A percentile compares a stretch with the other conserved stretches of the same genome.
phyloP scores from a whole-genome alignment of 2,329 filamentous ascomycete genomes.

The Tothia fuscella region DNA sequence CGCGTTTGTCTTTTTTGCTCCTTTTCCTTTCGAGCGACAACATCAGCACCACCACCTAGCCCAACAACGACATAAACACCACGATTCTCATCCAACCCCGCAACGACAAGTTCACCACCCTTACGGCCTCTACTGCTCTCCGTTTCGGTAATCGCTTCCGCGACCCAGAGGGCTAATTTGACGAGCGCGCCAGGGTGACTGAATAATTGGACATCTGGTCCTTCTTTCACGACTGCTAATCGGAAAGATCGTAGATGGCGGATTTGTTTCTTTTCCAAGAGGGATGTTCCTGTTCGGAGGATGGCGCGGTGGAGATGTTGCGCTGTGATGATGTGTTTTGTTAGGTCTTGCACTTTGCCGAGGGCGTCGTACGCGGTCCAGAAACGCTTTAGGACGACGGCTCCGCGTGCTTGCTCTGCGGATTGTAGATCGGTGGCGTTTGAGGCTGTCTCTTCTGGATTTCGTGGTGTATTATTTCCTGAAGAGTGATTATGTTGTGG shows the following conservation, averaged over 20 bases:
- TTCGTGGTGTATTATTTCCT: constrained; percentile 2
- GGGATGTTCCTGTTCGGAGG: constrained; percentile 76
- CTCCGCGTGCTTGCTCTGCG: constrained; percentile 14
- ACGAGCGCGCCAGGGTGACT: constrained; percentile 85
- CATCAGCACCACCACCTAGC: constrained; percentile 74
- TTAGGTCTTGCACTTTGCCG: constrained; percentile 52
- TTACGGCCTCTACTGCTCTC: constrained; percentile 46
- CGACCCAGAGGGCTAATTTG: constrained; percentile 88
- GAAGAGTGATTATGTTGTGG: too few species aligned
- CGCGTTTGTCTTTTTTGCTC: constrained; percentile 56
- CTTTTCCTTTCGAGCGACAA: constrained; percentile 48
- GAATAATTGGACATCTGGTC: constrained; percentile 82
- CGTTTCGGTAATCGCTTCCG: constrained; percentile 80
- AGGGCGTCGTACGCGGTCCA: constrained; percentile 49
- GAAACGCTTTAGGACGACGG: constrained; percentile 37
- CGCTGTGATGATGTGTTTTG: constrained; percentile 65
- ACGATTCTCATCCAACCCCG: constrained; percentile 73
- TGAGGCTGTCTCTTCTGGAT: background rate
- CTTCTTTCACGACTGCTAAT: constrained; percentile 91
- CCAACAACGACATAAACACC: constrained; percentile 90
- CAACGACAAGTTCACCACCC: constrained; percentile 75
- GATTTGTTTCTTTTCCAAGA: constrained; percentile 90
- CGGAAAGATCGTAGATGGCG: constrained; percentile 85
- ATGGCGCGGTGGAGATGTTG: constrained; percentile 88
- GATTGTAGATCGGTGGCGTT: constrained; percentile 9